Evolutionary conservation across 2,329 filamentous ascomycete genomes (phyloP).

Genomic region (Clonostachys rhizophaga): DNA sequence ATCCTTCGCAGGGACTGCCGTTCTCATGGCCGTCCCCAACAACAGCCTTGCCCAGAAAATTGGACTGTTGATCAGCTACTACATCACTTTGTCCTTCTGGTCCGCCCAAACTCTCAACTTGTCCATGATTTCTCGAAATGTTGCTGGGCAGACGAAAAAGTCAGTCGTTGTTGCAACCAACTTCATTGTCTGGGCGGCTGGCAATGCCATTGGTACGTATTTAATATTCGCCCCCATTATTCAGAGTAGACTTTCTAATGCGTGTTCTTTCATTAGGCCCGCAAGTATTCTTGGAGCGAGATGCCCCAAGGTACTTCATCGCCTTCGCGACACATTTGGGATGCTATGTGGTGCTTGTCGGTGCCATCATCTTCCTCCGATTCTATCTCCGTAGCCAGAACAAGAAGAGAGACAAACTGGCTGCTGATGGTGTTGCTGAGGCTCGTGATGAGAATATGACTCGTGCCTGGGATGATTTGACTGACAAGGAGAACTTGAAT

Average conservation of each 20-base stretch:
- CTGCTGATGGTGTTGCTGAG: conserved; percentile 30
- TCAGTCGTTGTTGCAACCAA: conserved; percentile 62
- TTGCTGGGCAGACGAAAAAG: conserved; percentile 72
- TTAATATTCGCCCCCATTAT: not conserved
- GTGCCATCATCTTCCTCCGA: conserved; percentile 52
- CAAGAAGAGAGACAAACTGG: conserved; percentile 46
- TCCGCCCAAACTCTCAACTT: conserved; percentile 64
- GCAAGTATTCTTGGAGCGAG: conserved; percentile 58
- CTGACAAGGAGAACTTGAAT: conserved; percentile 54
- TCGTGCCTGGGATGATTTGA: conserved; percentile 60
- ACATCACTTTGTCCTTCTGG: conserved; percentile 75
- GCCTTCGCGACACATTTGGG: conserved; percentile 67
- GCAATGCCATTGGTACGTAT: conserved; percentile 56
- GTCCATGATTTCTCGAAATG: conserved; percentile 64
- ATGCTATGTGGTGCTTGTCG: conserved; percentile 58
- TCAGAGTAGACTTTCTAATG: conserved; percentile 16
- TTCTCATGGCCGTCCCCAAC: conserved; percentile 65
- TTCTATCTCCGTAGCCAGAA: conserved; percentile 56
- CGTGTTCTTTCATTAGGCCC: conserved; percentile 26
- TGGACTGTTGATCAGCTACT: conserved; percentile 69
- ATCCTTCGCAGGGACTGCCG: conserved; percentile 66
- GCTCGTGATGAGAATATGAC: conserved; percentile 23
- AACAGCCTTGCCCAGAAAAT: conserved; percentile 52
- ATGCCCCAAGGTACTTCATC: conserved; percentile 63
- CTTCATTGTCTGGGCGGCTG: conserved; percentile 66